phyloP scores from a whole-genome alignment of 805 yeast species.

The Yarrowia hollandica region DNA sequence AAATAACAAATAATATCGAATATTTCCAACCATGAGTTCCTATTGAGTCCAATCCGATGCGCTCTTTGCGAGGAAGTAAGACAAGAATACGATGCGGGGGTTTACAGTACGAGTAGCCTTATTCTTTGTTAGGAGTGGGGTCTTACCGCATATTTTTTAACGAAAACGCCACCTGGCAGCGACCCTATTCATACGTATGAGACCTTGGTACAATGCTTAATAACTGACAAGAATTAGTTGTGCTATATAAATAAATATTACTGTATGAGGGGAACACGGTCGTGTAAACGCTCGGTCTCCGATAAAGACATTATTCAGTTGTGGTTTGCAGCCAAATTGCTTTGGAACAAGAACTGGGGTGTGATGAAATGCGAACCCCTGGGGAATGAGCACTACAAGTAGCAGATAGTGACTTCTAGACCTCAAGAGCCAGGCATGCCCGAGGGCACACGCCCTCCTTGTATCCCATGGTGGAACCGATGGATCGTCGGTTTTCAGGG shows the following conservation, averaged over 20 bases:
- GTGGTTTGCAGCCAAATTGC: background rate
- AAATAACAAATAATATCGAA: too few relatives aligned
- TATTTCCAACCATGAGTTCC: too few relatives aligned
- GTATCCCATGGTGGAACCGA: conserved; percentile 22
- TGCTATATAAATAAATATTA: conserved; percentile 22
- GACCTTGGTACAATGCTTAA: too few relatives aligned
- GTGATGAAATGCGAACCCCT: background rate
- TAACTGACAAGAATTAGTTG: conserved; percentile 11
- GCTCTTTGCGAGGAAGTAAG: too few relatives aligned
- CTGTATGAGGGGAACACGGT: conserved; percentile 1
- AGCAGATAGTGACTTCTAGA: background rate
- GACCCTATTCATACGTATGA: too few relatives aligned
- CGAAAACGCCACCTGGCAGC: too few relatives aligned
- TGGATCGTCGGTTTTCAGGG: conserved; percentile 22
- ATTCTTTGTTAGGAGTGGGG: too few relatives aligned
- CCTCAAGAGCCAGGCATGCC: conserved; percentile 18
- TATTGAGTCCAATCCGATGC: too few relatives aligned
- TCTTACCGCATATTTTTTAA: too few relatives aligned
- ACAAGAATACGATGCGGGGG: too few relatives aligned
- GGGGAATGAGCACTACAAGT: too few relatives aligned
- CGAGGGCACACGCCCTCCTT: conserved; percentile 16
- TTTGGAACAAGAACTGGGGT: background rate
- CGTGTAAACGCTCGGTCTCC: conserved; percentile 3
- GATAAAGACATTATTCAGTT: conserved; percentile 16
- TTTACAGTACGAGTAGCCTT: too few relatives aligned